These are phyloP conservation scores for Incumbomyces delicatus DNA, from an alignment of 2,329 filamentous ascomycete genomes.

Conservation along the genomic window DNA sequence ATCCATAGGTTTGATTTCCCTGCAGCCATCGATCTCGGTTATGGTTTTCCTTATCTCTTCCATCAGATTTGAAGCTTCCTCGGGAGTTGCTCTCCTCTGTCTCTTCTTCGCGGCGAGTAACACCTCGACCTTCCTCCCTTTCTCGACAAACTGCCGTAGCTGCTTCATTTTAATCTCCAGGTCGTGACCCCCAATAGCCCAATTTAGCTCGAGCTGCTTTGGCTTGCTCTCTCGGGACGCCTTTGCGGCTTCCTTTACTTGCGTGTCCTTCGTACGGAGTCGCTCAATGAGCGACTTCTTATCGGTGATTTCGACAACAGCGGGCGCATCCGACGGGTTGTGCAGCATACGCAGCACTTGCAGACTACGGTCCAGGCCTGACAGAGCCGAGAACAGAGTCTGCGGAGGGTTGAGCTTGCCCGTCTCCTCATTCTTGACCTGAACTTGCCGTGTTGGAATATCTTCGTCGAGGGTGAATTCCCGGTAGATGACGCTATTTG, in stretches of 20 bases:
- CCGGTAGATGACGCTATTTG: too few species aligned
- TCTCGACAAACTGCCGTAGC: slow-evolving; percentile 58
- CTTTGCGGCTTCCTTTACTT: slow-evolving; percentile 27
- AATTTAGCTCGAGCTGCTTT: slow-evolving; percentile 84
- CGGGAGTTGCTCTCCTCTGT: slow-evolving; percentile 48
- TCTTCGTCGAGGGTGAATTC: slow-evolving; percentile 16
- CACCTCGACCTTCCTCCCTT: slow-evolving; percentile 68
- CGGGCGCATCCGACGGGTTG: slow-evolving; percentile 29
- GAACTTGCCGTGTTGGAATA: slow-evolving; percentile 13
- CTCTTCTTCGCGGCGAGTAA: slow-evolving; percentile 58
- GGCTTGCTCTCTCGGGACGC: slow-evolving; percentile 27
- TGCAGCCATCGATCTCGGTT: slow-evolving; percentile 30
- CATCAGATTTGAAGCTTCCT: slow-evolving; percentile 54
- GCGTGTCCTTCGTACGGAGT: slow-evolving; percentile 29
- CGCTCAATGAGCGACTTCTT: slow-evolving; percentile 43
- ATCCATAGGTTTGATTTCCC: slow-evolving; percentile 33
- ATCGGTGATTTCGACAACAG: slow-evolving; percentile 63
- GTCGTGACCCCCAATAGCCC: slow-evolving; percentile 72
- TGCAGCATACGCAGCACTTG: slow-evolving; percentile 44
- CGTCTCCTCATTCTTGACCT: slow-evolving; percentile 11
- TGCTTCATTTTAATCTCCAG: slow-evolving; percentile 60
- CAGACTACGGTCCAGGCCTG: slow-evolving; percentile 38
- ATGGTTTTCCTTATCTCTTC: slow-evolving; percentile 38
- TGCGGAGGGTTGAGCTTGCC: slow-evolving; percentile 14
- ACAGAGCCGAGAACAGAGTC: slow-evolving; percentile 25